Conservation (phyloP, 2,329 filamentous ascomycete species). For the Neofusicoccum umdonicola region DNA sequence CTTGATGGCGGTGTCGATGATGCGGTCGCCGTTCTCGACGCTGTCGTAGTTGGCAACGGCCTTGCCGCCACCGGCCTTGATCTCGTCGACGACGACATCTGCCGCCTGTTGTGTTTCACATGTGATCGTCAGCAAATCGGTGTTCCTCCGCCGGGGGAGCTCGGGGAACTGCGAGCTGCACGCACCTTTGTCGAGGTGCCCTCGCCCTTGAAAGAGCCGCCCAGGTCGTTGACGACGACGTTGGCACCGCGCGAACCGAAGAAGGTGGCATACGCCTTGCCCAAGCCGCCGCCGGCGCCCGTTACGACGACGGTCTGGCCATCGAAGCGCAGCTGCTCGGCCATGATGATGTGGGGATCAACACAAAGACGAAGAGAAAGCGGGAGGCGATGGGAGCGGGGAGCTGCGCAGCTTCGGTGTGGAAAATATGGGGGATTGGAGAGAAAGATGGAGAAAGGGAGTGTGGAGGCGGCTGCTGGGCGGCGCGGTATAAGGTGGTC, state of each 20-base stretch:
- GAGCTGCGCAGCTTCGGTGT: constrained; percentile 1
- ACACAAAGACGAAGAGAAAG: constrained; percentile 5
- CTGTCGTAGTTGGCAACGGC: constrained; percentile 97
- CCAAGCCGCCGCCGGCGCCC: constrained; percentile 78
- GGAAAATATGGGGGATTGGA: background rate
- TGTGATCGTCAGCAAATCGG: constrained; percentile 9
- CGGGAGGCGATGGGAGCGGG: background rate
- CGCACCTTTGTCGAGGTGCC: constrained; percentile 80
- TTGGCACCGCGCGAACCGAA: constrained; percentile 89
- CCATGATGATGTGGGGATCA: constrained; percentile 1
- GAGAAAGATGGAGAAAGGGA: background rate
- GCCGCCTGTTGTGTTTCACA: constrained; percentile 58
- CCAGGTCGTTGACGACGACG: constrained; percentile 95
- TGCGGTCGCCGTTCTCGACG: constrained; percentile 89
- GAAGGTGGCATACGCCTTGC: constrained; percentile 81
- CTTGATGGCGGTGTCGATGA: constrained; percentile 85
- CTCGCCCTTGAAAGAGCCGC: constrained; percentile 89
- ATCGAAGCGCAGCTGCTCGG: constrained; percentile 68
- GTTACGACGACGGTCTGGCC: constrained; percentile 87
- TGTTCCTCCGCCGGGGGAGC: background rate
- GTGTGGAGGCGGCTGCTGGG: background rate
- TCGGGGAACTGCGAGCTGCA: background rate
- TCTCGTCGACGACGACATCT: constrained; percentile 79
- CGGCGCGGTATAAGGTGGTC: background rate
- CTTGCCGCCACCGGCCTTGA: constrained; percentile 85